A percentile compares a stretch with the other conserved stretches of the same genome.
These are phyloP conservation scores for Sphaerobolus stellatus DNA, from an alignment of 1,284 basidiomycete species.

Conservation along the genomic window DNA sequence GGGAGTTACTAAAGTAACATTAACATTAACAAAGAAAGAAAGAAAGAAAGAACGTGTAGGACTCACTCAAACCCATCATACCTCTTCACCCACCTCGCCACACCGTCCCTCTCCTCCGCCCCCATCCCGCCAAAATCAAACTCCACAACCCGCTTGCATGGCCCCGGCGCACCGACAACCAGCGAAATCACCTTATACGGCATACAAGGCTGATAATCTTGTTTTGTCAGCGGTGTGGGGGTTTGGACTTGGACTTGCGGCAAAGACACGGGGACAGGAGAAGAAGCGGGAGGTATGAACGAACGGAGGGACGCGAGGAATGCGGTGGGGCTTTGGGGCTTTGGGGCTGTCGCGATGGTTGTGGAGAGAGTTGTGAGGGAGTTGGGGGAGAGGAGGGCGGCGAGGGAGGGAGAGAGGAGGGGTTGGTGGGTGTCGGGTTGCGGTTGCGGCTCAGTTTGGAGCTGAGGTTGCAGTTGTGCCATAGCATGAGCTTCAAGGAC, in stretches of 20 bases:
- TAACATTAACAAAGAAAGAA: too few relatives aligned
- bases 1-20: too few relatives aligned
- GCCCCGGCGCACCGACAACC: neutral
- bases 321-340: neutral
- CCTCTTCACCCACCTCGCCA: too few relatives aligned
- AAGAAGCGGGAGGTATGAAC: neutral
- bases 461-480: neutral
- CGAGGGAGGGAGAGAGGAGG: neutral
- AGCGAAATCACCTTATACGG: neutral
- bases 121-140: constrained; percentile 8
- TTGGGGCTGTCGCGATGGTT: neutral
- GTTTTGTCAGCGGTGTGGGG: neutral
- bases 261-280: neutral
- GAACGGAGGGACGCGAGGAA: neutral
- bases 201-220: neutral
- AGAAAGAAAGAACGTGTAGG: too few relatives aligned
- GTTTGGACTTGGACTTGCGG: neutral
- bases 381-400: neutral
- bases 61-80: too few relatives aligned
- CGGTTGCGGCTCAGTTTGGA: neutral
- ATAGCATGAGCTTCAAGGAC: too few relatives aligned
- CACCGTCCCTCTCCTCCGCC: too few relatives aligned
- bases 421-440: neutral
- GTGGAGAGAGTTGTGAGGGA: neutral
- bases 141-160: neutral